Conservation (phyloP, 78 protist species). For the Dictyostelium intermedium region DNA sequence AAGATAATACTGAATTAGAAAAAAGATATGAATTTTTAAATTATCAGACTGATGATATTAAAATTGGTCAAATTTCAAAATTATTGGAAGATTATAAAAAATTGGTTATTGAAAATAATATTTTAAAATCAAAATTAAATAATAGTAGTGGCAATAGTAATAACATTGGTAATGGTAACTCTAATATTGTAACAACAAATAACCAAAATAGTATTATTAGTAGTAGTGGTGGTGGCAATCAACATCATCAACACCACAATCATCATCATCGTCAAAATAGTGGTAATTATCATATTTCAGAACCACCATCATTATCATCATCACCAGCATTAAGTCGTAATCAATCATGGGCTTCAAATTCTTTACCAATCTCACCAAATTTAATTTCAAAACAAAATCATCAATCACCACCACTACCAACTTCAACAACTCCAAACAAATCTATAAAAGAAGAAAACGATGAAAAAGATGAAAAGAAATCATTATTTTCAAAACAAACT, state of each 20-base stretch:
- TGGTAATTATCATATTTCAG: conserved; percentile 6
- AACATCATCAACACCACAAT: neutral
- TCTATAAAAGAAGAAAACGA: neutral
- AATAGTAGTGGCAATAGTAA: neutral
- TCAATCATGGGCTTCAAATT: neutral
- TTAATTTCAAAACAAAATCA: neutral
- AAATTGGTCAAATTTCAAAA: conserved; percentile 57
- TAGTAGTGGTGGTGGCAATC: no score
- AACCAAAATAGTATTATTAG: neutral
- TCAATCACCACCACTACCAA: neutral
- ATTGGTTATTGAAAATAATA: conserved; percentile 56
- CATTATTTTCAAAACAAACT: neutral
- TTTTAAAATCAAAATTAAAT: conserved; percentile 51
- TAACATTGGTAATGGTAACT: neutral
- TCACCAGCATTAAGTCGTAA: conserved; percentile 62
- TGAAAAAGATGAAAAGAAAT: neutral
- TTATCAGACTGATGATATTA: conserved; percentile 56
- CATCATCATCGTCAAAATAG: neutral
- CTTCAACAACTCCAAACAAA: neutral
- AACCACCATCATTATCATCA: conserved; percentile 53
- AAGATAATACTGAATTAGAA: neutral
- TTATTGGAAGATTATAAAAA: conserved; percentile 59
- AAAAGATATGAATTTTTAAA: conserved; percentile 57
- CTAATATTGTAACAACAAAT: neutral
- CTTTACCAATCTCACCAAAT: conserved; percentile 1